A percentile compares a stretch with the other conserved stretches of the same genome.
Conservation (phyloP, 2,329 filamentous ascomycete species). For the Colletotrichum karsti region DNA sequence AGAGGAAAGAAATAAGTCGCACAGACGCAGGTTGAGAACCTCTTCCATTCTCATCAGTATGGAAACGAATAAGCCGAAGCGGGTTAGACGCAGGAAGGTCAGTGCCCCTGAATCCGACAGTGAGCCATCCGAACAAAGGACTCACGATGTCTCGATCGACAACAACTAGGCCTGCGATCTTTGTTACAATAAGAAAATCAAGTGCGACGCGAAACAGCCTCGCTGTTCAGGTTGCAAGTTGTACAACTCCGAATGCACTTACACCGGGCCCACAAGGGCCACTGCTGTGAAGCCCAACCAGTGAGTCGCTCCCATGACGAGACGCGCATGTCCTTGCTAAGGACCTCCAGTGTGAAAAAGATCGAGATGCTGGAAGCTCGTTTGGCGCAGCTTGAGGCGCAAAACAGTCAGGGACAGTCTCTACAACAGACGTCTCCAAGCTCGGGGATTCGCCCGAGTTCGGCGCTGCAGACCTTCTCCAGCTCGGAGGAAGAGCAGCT, state of each 20-base stretch:
- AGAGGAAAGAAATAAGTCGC: too few relatives aligned
- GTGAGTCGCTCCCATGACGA: neutral
- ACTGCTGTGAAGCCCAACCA: neutral
- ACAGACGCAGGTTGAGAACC: too few relatives aligned
- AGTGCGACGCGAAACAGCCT: constrained; percentile 16
- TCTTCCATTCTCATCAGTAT: neutral
- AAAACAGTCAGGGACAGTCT: neutral
- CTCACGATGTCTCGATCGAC: neutral
- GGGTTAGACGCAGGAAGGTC: constrained; percentile 16
- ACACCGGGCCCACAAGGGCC: constrained; percentile 7
- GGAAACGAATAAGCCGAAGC: constrained; percentile 2
- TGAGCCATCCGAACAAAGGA: too few relatives aligned
- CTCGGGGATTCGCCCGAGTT: neutral
- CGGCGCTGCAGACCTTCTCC: neutral
- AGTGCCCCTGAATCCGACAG: neutral
- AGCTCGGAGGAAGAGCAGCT: neutral
- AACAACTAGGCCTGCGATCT: constrained; percentile 11
- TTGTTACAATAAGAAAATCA: constrained; percentile 26
- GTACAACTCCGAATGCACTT: constrained; percentile 23
- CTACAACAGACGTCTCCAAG: neutral
- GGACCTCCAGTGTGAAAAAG: neutral
- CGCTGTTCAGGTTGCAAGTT: constrained; percentile 23
- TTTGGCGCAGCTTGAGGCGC: constrained; percentile 6
- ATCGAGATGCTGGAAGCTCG: constrained; percentile 17
- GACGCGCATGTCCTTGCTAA: too few relatives aligned